Evolutionary conservation across 805 yeast genomes (phyloP).

Genomic region (Tetrapisispora iriomotensis): DNA sequence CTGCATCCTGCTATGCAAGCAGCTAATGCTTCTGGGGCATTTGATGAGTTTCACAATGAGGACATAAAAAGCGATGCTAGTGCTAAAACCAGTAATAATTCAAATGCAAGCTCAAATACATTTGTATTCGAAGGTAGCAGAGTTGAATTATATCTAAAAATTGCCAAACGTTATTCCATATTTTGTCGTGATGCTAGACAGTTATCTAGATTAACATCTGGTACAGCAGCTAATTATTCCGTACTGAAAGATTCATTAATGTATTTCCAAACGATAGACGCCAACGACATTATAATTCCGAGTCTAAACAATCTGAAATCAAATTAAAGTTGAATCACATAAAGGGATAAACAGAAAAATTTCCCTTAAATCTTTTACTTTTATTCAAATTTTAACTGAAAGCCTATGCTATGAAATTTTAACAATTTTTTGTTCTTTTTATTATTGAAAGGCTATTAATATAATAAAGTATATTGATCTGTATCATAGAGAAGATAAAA

Average conservation of each 20-base stretch:
- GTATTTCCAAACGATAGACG: constrained; percentile 32
- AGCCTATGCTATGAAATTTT: no score
- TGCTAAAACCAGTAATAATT: constrained; percentile 4
- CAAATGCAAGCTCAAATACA: not conserved
- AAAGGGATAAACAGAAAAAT: constrained; percentile 7
- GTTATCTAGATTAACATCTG: constrained; percentile 36
- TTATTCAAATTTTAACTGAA: no score
- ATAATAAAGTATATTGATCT: no score
- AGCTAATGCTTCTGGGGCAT: constrained; percentile 31
- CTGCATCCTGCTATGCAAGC: constrained; percentile 32
- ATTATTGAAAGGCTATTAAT: no score
- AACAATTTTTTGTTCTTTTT: no score
- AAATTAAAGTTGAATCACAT: constrained; percentile 6
- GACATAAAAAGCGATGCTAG: not conserved
- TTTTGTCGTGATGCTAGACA: constrained; percentile 40
- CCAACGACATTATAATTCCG: constrained; percentile 33
- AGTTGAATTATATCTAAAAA: constrained; percentile 42
- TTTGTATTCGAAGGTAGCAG: constrained; percentile 30
- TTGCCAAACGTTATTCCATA: constrained; percentile 42
- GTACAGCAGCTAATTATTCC: constrained; percentile 36
- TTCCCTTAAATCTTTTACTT: not conserved
- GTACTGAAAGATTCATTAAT: constrained; percentile 31
- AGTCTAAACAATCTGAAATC: constrained; percentile 26
- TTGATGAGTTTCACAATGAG: constrained; percentile 21
- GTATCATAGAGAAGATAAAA: no score